Evolutionary conservation across 208 protist species (phyloP).

Genomic region (Crithidia bombi): DNA sequence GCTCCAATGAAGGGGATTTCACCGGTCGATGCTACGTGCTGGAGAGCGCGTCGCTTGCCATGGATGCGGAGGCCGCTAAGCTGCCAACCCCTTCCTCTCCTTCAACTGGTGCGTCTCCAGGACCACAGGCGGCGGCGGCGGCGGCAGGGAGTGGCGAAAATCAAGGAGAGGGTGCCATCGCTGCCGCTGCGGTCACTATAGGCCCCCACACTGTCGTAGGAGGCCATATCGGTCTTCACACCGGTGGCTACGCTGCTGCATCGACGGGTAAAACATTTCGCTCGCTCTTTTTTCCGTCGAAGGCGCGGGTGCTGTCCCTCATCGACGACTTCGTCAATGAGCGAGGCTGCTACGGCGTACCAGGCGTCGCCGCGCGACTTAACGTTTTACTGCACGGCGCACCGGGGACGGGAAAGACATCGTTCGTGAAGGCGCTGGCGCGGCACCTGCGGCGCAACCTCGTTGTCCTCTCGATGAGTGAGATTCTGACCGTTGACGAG

Average conservation of each 20-base stretch:
- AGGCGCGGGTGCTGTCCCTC: slow-evolving; percentile 61
- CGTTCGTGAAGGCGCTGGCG: slow-evolving; percentile 88
- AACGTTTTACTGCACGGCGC: slow-evolving; percentile 89
- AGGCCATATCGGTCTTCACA: slow-evolving; percentile 17
- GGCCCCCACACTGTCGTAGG: slow-evolving; percentile 9
- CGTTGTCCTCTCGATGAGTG: slow-evolving; percentile 69
- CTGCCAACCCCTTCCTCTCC: not conserved
- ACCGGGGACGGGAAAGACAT: slow-evolving; percentile 95
- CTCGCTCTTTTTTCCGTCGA: slow-evolving; percentile 86
- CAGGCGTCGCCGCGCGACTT: slow-evolving; percentile 69
- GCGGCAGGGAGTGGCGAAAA: not conserved
- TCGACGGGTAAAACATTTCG: slow-evolving; percentile 60
- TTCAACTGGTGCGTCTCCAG: not conserved
- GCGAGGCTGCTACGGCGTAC: slow-evolving; percentile 69
- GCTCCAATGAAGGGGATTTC: slow-evolving; percentile 8
- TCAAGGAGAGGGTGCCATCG: not conserved
- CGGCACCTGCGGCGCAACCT: slow-evolving; percentile 69
- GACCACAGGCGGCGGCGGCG: not conserved
- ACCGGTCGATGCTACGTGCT: slow-evolving; percentile 26
- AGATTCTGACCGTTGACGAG: slow-evolving; percentile 67
- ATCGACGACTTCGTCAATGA: slow-evolving; percentile 71
- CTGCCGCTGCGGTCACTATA: slow-evolving; percentile 2
- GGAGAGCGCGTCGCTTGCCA: slow-evolving; percentile 4
- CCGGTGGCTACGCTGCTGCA: not conserved
- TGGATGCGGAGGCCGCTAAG: not conserved